These are phyloP conservation scores for Colletotrichum sp. DNA, from an alignment of 2,329 filamentous ascomycete species.

Conservation along the genomic window DNA sequence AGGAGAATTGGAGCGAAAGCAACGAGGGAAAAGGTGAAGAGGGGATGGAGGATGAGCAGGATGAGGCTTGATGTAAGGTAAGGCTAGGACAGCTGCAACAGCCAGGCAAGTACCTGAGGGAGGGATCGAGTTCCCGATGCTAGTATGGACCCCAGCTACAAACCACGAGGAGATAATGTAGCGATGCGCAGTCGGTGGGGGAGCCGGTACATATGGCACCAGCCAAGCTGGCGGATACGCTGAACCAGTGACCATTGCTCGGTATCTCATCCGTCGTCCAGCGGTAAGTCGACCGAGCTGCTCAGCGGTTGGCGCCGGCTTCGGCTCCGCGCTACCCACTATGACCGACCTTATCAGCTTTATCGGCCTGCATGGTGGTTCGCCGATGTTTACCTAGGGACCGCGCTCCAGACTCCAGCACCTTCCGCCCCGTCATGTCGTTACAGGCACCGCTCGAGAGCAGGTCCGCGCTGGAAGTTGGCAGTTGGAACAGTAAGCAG, in stretches of 20 bases:
- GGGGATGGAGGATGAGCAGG: background rate
- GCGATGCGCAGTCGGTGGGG: background rate
- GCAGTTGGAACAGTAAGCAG: background rate
- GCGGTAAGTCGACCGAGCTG: conserved; percentile 13
- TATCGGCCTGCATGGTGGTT: background rate
- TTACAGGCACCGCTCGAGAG: background rate
- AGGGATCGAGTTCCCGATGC: background rate
- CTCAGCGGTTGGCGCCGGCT: background rate
- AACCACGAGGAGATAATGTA: background rate
- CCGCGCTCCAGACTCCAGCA: background rate
- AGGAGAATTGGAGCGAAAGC: background rate
- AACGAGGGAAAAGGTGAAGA: background rate
- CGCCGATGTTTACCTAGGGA: background rate
- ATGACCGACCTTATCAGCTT: background rate
- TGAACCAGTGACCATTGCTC: background rate
- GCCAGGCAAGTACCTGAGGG: background rate
- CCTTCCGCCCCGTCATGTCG: background rate
- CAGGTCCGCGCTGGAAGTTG: background rate
- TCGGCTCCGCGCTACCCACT: background rate
- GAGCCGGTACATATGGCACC: conserved; percentile 10
- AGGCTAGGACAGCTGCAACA: background rate
- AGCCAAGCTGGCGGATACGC: background rate
- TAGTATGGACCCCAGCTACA: background rate
- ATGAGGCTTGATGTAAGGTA: background rate
- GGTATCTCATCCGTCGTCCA: background rate